Base-by-base conservation (phyloP, 2,329 filamentous ascomycete genomes). In the Teratosphaeria nubilosa region DNA sequence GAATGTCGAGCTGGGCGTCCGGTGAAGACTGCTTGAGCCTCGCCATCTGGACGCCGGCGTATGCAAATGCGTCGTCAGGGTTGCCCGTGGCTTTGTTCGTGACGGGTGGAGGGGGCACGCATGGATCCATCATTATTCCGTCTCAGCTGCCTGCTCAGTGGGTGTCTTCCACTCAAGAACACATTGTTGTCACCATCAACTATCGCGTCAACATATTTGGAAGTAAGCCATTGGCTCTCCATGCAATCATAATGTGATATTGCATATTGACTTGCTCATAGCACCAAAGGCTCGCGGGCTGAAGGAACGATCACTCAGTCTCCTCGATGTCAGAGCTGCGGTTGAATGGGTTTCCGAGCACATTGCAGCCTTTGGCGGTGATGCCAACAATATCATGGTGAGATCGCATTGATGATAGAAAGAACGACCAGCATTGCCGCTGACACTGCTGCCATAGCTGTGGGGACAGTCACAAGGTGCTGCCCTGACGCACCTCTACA, bases 51-150 rank as follows among this genome's bases (percentile, higher is more conserved):
- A 69, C 74, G 14, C 75, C 75, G 7, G 60, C 65, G 7, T 63
- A 63, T 16, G 65, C 60, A 53, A 66, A 58, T 14, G 65, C 69
- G 0, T 62, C 66, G 54, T 64, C 61, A 1, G 62, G 64, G 0
- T 64, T 78, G 3, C 78, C 78, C 0, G 77, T 79, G 0, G 67
- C 77, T 10, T 70, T 75, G 37, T 81, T 77, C 68, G 70, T 78
- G 51, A 74, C 75, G 31, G 78, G 78, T 1, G 78, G 78, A 6
- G 74, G 74, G 14, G 34, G 34, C 16, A 11, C 14, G 11, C 34
- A 41, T 41, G 34, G 34, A n/a, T 41, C 34, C 34, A 41, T 41
- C 34, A 41, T 41, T 16, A 41, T 41, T n/a, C 34, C 34, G 16
- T 41, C 13, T 41, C 34, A 41, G 34, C 13, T 41, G 34, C 34